Percentiles rank a stretch among this genome's conserved stretches.
These are phyloP conservation scores for Aspergillus sp. DNA, from an alignment of 2,329 filamentous ascomycete species.

Conservation along the genomic window DNA sequence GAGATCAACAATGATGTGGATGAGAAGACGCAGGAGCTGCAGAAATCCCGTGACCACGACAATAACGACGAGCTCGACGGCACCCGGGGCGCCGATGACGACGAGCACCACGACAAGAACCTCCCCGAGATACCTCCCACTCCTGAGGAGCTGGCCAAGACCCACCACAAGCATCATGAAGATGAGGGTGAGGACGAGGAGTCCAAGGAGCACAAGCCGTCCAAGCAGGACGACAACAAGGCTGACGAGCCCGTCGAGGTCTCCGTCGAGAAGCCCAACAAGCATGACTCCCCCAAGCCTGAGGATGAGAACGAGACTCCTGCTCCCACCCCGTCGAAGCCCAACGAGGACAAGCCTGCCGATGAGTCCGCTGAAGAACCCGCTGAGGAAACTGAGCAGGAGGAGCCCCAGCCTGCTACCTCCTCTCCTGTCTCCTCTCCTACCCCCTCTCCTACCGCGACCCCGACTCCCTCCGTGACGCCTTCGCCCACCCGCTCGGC, in stretches of 20 bases:
- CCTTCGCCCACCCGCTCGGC: background rate
- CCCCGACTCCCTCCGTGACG: background rate
- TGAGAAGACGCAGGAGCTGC: background rate
- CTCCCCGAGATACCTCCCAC: background rate
- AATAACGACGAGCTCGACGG: no score
- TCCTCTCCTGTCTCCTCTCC: background rate
- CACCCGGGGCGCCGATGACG: background rate
- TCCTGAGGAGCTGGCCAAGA: background rate
- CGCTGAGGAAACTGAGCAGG: background rate
- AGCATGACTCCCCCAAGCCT: no score
- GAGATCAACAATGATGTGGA: conserved; percentile 7
- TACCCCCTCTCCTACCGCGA: background rate
- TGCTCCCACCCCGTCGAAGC: background rate
- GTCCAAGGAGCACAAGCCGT: background rate
- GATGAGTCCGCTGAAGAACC: background rate
- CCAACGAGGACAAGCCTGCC: background rate
- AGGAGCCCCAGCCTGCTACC: no score
- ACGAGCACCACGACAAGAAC: background rate
- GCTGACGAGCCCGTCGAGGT: no score
- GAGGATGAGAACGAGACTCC: background rate
- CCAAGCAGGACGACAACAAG: no score
- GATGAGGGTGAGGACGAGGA: background rate
- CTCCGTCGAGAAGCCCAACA: no score
- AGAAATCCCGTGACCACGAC: no score
- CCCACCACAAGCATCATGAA: background rate